Conservation (phyloP, 148 eudicot genomes). For the Fallopia convolvulus region DNA sequence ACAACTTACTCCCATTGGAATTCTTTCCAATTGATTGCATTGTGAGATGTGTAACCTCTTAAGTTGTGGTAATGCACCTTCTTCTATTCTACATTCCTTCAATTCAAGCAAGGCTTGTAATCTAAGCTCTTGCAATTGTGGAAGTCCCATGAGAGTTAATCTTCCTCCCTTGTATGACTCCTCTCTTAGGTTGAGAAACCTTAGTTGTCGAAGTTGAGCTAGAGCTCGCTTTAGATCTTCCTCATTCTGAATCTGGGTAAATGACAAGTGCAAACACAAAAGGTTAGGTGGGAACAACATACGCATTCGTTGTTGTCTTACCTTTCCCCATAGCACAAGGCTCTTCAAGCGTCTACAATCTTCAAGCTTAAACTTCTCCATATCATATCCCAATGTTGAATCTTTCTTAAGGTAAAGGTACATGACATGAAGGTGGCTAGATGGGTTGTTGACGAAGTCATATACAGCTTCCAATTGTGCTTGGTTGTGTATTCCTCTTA, state of each 20-base stretch:
- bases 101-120: neutral
- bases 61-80: neutral
- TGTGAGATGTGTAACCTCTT: neutral
- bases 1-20: neutral
- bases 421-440: neutral
- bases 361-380: neutral
- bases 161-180: neutral
- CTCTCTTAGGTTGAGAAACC: neutral
- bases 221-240: neutral
- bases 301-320: neutral
- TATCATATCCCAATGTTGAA: neutral
- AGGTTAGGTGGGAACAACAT: neutral
- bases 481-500: neutral
- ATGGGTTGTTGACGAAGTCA: neutral
- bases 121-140: neutral
- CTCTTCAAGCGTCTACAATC: neutral
- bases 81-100: constrained; percentile 1
- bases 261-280: neutral
- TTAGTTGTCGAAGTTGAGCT: neutral
- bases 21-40: neutral
- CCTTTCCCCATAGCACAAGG: neutral
- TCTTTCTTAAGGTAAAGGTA: neutral
- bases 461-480: neutral
- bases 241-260: neutral
- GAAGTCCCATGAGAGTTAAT: neutral